Evolutionary conservation across 495 filamentous ascomycete species (phyloP), one percentile per base, ranked within the genome.

Genomic region (Delitschia confertaspora): DNA sequence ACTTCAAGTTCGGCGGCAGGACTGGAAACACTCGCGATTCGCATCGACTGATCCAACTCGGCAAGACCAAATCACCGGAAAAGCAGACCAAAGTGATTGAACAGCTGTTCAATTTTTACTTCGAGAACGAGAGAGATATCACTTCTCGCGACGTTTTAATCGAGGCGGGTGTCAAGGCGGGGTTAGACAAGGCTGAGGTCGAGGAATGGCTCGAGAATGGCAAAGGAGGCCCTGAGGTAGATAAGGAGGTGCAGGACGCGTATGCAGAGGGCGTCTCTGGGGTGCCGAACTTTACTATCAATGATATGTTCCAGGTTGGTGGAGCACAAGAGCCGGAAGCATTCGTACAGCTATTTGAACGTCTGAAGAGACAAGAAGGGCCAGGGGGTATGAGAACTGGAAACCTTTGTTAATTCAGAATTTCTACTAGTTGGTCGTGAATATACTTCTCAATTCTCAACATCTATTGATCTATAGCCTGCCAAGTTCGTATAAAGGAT

Each of bases 21-120:
- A 79, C 80, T 8, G 87, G 88, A n/a, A 80, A 75, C 36, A 89
- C 86, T 7, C 62, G 82, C 27, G 80, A 93, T 43, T 78, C 77
- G 33, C 85, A 93, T 54, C 71, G 84, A 36, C 57, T 93, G 34
- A 69, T 88, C 17, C 78, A 85, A 58, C 71, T 81, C 36, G 83
- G 73, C 13, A 79, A 76, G 42, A 66, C 71, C 22, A 76, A 78
- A 49, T 67, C 67, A 9, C 56, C 64, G 26, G 66, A 65, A 4
- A 35, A 75, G 14, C 77, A 87, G 60, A 79, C 74, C 4, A 66
- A 69, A 14, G 71, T 87, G 17, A 72, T 85, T 1, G 73, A 80
- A 51, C 68, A 77, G 39, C 59, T 93, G 5, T 88, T 93, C 62
- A 67, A 64, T 16, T 69, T 72, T 4, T 86, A 89, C 52, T 87